A percentile compares a stretch with the other conserved stretches of the same genome.
phyloP scores from a whole-genome alignment of 2,329 filamentous ascomycete genomes.

The Penicillium sp. region DNA sequence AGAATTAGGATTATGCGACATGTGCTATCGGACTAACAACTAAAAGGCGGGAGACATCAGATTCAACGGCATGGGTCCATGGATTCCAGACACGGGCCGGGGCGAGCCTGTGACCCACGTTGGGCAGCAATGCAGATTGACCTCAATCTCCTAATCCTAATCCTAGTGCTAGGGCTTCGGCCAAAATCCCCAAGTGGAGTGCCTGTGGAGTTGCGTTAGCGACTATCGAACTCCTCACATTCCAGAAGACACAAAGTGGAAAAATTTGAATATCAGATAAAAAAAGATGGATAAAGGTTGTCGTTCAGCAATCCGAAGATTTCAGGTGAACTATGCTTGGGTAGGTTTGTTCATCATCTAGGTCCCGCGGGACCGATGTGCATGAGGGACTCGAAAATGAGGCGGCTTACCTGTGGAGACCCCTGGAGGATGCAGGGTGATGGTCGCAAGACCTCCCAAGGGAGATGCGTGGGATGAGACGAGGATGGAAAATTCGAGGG shows the following conservation, averaged over 20 bases:
- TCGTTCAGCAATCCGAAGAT: constrained; percentile 42
- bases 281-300: constrained; percentile 41
- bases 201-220: constrained; percentile 15
- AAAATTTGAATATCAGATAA: constrained; percentile 29
- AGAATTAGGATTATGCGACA: no score
- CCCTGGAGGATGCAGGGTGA: constrained; percentile 1
- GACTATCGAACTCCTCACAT: constrained; percentile 8
- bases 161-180: not conserved
- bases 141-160: not conserved
- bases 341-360: constrained; percentile 39
- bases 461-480: not conserved
- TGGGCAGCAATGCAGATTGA: constrained; percentile 34
- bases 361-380: not conserved
- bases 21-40: no score
- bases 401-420: constrained; percentile 14
- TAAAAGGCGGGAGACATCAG: no score
- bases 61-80: not conserved
- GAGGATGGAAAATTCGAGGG: not conserved
- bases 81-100: constrained; percentile 19
- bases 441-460: not conserved
- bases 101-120: constrained; percentile 26
- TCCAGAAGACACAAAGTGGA: constrained; percentile 4
- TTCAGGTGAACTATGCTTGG: constrained; percentile 46
- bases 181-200: not conserved
- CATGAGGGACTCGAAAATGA: constrained; percentile 5